Conservation (phyloP, 2,329 filamentous ascomycete genomes). For the Botrytis aclada region DNA sequence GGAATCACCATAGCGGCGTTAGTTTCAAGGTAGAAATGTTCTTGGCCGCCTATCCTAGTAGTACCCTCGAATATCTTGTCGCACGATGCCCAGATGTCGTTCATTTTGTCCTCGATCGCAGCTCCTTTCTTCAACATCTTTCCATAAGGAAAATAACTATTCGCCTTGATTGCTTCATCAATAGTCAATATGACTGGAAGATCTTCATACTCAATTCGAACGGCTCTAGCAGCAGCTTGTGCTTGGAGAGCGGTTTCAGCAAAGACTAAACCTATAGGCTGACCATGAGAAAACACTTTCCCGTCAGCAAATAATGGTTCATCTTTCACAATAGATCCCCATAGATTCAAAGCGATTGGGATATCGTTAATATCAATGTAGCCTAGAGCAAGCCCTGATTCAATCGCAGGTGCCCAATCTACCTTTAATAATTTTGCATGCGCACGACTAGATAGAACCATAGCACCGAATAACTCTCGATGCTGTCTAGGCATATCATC, state of each 20-base stretch:
- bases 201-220: slow-evolving; percentile 86
- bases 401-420: slow-evolving; percentile 67
- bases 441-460: slow-evolving; percentile 82
- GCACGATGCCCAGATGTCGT: slow-evolving; percentile 30
- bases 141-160: slow-evolving; percentile 82
- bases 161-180: slow-evolving; percentile 83
- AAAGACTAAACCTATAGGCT: slow-evolving; percentile 84
- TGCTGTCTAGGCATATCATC: slow-evolving; percentile 84
- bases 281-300: slow-evolving; percentile 83
- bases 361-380: slow-evolving; percentile 80
- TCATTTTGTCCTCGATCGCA: slow-evolving; percentile 56
- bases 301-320: slow-evolving; percentile 90
- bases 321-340: slow-evolving; percentile 70
- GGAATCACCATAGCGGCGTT: slow-evolving; percentile 81
- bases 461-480: slow-evolving; percentile 82
- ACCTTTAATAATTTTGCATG: slow-evolving; percentile 80
- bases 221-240: slow-evolving; percentile 73
- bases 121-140: slow-evolving; percentile 81
- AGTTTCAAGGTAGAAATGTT: slow-evolving; percentile 95
- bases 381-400: slow-evolving; percentile 65
- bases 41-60: slow-evolving; percentile 86
- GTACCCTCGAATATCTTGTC: slow-evolving; percentile 62
- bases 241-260: slow-evolving; percentile 76
- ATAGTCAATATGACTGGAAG: slow-evolving; percentile 85
- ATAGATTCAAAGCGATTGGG: slow-evolving; percentile 77